Percentiles rank a stretch among this genome's conserved stretches.
phyloP scores from a whole-genome alignment of 495 filamentous ascomycete genomes.

The Parathielavia hyrcaniae region DNA sequence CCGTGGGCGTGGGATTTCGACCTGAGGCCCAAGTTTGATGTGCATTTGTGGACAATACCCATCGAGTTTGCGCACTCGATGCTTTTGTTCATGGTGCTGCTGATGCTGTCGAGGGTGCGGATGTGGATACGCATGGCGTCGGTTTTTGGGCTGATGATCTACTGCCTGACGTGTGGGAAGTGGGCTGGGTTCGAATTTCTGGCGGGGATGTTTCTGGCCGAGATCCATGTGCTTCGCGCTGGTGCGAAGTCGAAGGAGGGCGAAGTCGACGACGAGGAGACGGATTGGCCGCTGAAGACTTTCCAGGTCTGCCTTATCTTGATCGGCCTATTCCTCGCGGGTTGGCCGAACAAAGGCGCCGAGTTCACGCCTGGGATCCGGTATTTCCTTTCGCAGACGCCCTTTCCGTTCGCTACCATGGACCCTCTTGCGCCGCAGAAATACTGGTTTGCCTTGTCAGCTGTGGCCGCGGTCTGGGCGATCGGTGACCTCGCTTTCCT shows the following conservation, averaged over 20 bases:
- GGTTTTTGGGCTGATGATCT: constrained; percentile 44
- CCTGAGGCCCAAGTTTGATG: constrained; percentile 52
- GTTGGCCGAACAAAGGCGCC: constrained; percentile 40
- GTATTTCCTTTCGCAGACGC: constrained; percentile 32
- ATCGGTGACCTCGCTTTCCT: constrained; percentile 48
- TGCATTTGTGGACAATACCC: constrained; percentile 62
- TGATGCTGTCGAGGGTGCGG: constrained; percentile 49
- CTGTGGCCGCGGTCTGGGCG: constrained; percentile 50
- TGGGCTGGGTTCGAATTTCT: constrained; percentile 58
- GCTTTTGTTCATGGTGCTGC: constrained; percentile 53
- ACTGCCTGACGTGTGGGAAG: constrained; percentile 52
- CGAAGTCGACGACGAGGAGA: constrained; percentile 8
- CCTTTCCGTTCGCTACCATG: constrained; percentile 31
- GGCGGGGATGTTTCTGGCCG: constrained; percentile 54
- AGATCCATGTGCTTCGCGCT: constrained; percentile 41
- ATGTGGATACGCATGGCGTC: constrained; percentile 43
- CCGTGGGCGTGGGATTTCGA: constrained; percentile 51
- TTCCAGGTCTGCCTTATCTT: constrained; percentile 29
- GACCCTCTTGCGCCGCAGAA: constrained; percentile 36
- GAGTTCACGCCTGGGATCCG: constrained; percentile 36
- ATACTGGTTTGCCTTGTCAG: constrained; percentile 53
- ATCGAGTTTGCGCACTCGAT: constrained; percentile 60
- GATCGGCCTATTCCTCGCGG: constrained; percentile 39
- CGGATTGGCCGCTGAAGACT: constrained; percentile 11
- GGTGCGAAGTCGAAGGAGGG: constrained; percentile 17